Percentiles rank a stretch among this genome's conserved stretches.
Conservation (phyloP, 257 asterid genomes). For the Solanum corneliomulleri region DNA sequence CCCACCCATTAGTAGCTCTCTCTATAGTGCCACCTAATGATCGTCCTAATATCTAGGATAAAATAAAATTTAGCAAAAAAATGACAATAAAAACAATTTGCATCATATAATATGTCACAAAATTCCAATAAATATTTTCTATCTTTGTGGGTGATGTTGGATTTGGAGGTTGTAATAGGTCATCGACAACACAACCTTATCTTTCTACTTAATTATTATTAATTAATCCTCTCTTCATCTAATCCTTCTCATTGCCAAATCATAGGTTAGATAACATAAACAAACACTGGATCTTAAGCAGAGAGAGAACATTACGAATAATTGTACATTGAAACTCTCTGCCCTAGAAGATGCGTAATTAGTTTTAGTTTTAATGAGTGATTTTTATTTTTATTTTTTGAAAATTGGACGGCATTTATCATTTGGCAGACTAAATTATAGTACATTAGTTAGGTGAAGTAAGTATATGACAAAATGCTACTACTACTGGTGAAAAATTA, state of each 20-base stretch:
- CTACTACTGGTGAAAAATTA: neutral
- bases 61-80: neutral
- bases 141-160: neutral
- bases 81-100: neutral
- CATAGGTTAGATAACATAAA: neutral
- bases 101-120: neutral
- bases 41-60: constrained; percentile 56
- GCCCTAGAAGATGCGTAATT: neutral
- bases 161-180: neutral
- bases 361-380: neutral
- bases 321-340: neutral
- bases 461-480: neutral
- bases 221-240: neutral
- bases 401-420: neutral
- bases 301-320: neutral
- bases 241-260: neutral
- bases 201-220: neutral
- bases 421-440: neutral
- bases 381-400: neutral
- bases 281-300: neutral
- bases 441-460: neutral
- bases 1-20: constrained; percentile 77
- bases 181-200: neutral
- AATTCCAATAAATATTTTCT: neutral
- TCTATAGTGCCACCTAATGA: constrained; percentile 73